Percentiles rank a stretch among this genome's conserved stretches.
Evolutionary conservation across 305 asterid species (phyloP).

Genomic region (Salvia sclarea): DNA sequence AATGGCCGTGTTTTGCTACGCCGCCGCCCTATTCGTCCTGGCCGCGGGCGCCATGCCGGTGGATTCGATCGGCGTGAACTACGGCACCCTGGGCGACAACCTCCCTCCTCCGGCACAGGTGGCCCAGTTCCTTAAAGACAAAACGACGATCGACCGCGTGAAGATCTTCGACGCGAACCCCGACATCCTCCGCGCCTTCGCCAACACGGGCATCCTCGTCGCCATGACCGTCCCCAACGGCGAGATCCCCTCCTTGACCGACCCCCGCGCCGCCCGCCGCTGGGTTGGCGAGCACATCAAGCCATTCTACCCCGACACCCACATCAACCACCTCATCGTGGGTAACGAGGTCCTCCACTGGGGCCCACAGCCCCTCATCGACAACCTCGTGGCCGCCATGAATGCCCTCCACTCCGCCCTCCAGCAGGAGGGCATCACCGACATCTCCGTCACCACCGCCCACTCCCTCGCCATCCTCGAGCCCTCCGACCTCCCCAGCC

Average conservation of each 20-base stretch:
- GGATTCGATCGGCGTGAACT: slow-evolving; percentile 73
- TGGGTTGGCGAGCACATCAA: slow-evolving; percentile 54
- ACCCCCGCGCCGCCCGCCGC: slow-evolving; percentile 45
- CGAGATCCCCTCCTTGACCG: slow-evolving; percentile 58
- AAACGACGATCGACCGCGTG: slow-evolving; percentile 67
- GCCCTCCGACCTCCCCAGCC: slow-evolving; percentile 61
- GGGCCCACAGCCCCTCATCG: slow-evolving; percentile 63
- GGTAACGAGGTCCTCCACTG: slow-evolving; percentile 89
- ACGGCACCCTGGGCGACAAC: slow-evolving; percentile 82
- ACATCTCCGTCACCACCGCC: slow-evolving; percentile 64
- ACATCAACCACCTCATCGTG: slow-evolving; percentile 56
- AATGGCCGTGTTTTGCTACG: background rate
- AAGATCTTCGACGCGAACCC: slow-evolving; percentile 74
- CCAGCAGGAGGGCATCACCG: slow-evolving; percentile 31
- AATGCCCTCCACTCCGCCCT: slow-evolving; percentile 49
- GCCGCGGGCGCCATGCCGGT: slow-evolving; percentile 39
- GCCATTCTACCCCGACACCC: slow-evolving; percentile 66
- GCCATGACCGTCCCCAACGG: slow-evolving; percentile 77
- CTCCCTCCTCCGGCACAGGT: slow-evolving; percentile 78
- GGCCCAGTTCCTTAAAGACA: slow-evolving; percentile 65
- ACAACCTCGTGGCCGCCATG: slow-evolving; percentile 71
- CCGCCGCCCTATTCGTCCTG: slow-evolving; percentile 39
- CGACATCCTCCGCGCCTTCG: slow-evolving; percentile 77
- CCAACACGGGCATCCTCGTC: slow-evolving; percentile 65
- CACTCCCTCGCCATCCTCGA: slow-evolving; percentile 66